phyloP scores from a whole-genome alignment of 2,329 filamentous ascomycete species.

The Phaeosphaeriaceae sp. region DNA sequence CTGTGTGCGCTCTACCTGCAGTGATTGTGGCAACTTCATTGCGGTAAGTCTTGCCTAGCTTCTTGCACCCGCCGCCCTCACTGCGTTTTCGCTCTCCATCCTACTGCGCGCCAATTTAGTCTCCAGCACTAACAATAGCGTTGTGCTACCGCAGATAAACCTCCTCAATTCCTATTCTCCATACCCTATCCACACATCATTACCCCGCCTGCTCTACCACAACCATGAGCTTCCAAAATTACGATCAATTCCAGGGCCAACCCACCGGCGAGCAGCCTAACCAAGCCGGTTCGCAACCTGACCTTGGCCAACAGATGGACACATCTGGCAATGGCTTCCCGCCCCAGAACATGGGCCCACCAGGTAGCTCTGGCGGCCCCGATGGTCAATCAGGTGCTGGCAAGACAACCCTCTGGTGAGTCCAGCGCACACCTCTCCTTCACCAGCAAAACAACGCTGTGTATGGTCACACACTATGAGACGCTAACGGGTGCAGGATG shows the following conservation, averaged over 20 bases:
- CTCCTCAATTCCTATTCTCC: conserved; percentile 28
- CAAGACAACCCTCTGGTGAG: conserved; percentile 62
- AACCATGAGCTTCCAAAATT: conserved; percentile 71
- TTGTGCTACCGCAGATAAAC: conserved; percentile 27
- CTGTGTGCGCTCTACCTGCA: conserved; percentile 19
- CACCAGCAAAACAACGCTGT: not conserved
- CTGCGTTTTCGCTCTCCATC: conserved; percentile 11
- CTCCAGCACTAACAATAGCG: conserved; percentile 32
- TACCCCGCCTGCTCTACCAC: conserved; percentile 43
- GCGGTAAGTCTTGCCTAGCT: conserved; percentile 38
- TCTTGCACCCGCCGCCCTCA: conserved; percentile 12
- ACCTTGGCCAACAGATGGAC: conserved; percentile 65
- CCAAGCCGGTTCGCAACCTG: conserved; percentile 52
- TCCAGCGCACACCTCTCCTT: conserved; percentile 6
- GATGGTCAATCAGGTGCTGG: conserved; percentile 49
- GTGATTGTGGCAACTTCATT: conserved; percentile 5
- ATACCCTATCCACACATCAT: conserved; percentile 18
- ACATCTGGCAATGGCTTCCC: conserved; percentile 58
- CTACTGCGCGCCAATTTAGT: conserved; percentile 13
- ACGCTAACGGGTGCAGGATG: conserved; percentile 72
- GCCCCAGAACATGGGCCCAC: conserved; percentile 51
- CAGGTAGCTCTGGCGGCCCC: conserved; percentile 43
- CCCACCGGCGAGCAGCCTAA: conserved; percentile 59
- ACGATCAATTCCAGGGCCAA: conserved; percentile 68
- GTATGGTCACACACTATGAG: not conserved